These are phyloP conservation scores for Spizellomyces punctatus DNA, from an alignment of 192 early-diverging fungal genomes.

Conservation along the genomic window DNA sequence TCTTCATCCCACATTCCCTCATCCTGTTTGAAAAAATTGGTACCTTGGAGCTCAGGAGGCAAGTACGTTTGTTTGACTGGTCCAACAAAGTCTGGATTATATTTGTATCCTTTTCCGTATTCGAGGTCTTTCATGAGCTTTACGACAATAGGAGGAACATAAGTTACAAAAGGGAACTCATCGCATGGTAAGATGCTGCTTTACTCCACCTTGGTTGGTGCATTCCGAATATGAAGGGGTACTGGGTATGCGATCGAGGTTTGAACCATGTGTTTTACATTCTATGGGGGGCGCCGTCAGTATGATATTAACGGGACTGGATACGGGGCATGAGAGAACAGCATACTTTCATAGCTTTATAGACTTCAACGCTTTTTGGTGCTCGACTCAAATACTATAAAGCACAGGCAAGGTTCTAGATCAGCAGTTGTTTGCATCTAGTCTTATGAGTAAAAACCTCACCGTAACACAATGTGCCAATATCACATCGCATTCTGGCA, in stretches of 20 bases:
- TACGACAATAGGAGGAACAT: not conserved
- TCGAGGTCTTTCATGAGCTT: constrained; percentile 79
- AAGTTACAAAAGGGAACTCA: not conserved
- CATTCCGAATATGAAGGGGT: constrained; percentile 82
- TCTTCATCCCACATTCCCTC: constrained; percentile 9
- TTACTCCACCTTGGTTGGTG: constrained; percentile 60
- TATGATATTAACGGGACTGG: too few species aligned
- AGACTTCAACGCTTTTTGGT: constrained; percentile 79
- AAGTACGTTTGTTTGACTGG: constrained; percentile 81
- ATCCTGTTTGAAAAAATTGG: constrained; percentile 13
- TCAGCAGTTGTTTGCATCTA: not conserved
- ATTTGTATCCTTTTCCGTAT: constrained; percentile 80
- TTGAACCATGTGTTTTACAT: constrained; percentile 63
- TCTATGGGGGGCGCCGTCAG: not conserved
- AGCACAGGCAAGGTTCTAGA: not conserved
- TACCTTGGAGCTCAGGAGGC: constrained; percentile 60
- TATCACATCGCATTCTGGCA: constrained; percentile 90
- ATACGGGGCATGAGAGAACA: not conserved
- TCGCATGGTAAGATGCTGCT: not conserved
- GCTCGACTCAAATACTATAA: constrained; percentile 72
- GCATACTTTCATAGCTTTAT: constrained; percentile 68
- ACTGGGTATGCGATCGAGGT: constrained; percentile 74
- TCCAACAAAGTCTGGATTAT: constrained; percentile 76
- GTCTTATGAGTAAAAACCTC: not conserved
- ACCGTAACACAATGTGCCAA: constrained; percentile 73